Percentiles rank a stretch among this genome's conserved stretches.
Evolutionary conservation across 2,329 filamentous ascomycete species (phyloP).

Genomic region (Colletotrichum theobromicola): DNA sequence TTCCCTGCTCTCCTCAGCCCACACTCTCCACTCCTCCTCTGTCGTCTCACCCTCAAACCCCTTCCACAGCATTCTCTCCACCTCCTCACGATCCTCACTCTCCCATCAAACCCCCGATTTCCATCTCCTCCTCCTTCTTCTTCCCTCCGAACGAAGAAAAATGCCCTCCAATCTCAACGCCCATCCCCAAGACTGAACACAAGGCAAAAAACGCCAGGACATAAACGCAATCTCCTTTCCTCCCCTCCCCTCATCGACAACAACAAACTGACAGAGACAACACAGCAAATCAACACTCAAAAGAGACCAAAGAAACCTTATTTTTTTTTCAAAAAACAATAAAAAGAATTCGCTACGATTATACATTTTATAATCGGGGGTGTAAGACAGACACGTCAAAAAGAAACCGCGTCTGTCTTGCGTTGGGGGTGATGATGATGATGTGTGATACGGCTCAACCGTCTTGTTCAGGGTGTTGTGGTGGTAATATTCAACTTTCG

Average conservation of each 20-base stretch:
- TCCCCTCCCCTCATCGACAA: background rate
- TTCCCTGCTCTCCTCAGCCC: background rate
- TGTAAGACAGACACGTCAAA: background rate
- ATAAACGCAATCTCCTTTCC: background rate
- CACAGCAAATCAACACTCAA: background rate
- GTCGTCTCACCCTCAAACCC: background rate
- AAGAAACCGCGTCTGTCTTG: background rate
- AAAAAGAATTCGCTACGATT: slow-evolving; percentile 12
- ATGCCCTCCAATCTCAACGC: background rate
- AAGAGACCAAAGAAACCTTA: background rate
- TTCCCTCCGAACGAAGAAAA: background rate
- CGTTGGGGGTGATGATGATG: background rate
- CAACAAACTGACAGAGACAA: background rate
- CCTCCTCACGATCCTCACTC: background rate
- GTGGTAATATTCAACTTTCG: background rate
- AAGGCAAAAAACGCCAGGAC: background rate
- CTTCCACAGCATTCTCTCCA: too few species aligned
- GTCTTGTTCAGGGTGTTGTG: background rate
- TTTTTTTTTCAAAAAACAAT: background rate
- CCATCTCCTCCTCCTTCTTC: background rate
- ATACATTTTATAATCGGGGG: slow-evolving; percentile 17
- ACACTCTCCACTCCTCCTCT: background rate
- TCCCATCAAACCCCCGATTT: background rate
- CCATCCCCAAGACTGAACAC: background rate
- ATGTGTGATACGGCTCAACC: slow-evolving; percentile 5